Base-by-base conservation (phyloP, 306 rosid species). In the Trifolium fragiferum region DNA sequence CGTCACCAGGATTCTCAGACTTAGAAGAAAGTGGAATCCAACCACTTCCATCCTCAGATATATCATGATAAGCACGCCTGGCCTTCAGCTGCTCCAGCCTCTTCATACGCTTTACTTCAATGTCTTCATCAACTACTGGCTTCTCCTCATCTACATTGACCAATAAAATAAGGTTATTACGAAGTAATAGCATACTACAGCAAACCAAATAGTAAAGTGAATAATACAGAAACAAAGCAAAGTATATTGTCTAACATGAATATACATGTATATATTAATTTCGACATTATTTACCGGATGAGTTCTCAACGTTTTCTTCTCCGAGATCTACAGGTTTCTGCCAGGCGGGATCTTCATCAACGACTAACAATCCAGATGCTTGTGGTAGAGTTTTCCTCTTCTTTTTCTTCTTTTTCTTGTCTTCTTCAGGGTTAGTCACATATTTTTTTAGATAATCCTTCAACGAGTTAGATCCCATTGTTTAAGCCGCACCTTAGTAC, bases 1-100 rank as follows among this genome's bases (percentile, higher is more conserved):
- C 70, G 54, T 75, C 65, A 46, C 38, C 59, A 73, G 81, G 72
- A 74, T 74, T 75, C 1, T 11, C 70, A 8, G 37, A 21, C 27
- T 84, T 74, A 8, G 84, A 58, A 77, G 97, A 81, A 73, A 94
- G 89, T 27, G 90, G 60, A 83, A 94, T 82, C 97, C 98, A 94
- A 82, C 98, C 98, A 82, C 98, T 94, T 54, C 97, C 97, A 81
- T 94, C 97, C 73, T 91, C 96, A 1, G 93, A 88, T 77, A 91
- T 86, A 60, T 88, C 84, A 86, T 90, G 81, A 81, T 78, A 79
- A 25, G 90, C 80, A 49, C 88, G 95, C 11, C 77, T 85, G 10
- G 95, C 96, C 84, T 81, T 87, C 41, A 90, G 72, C 57, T 75
- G 81, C 84, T 94, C 96, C 51, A 89, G 97, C 86, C 96, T 84